Evolutionary conservation across 352 stramenopile genomes (phyloP), one percentile per base, ranked within the genome.

Genomic region (Phytophthora sp.): DNA sequence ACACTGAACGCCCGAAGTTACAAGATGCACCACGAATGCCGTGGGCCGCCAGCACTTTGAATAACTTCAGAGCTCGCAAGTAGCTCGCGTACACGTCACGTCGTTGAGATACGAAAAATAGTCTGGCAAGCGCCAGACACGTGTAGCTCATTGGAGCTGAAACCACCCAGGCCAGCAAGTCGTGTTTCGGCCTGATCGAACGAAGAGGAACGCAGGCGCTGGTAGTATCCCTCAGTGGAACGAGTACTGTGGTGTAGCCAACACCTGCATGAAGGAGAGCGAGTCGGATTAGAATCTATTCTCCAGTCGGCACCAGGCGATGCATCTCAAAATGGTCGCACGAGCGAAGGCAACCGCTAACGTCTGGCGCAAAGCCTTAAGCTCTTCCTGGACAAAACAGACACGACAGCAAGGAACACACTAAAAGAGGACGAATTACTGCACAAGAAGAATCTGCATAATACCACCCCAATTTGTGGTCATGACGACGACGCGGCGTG

Each of bases 361-460:
- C n/a, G n/a, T n/a, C n/a, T n/a, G n/a, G n/a, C n/a, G n/a, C n/a
- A n/a, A n/a, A n/a, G n/a, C n/a, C n/a, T n/a, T n/a, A n/a, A n/a
- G n/a, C n/a, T n/a, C n/a, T 33, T 33, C 29, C 29, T 33, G 29
- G 7, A 33, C 29, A 33, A 7, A 33, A 11, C 29, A 33, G 7
- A 33, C 29, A 57, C 35, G 21, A 67, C 41, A 45, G n/a, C n/a
- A n/a, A n/a, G n/a, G n/a, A n/a, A n/a, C n/a, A n/a, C n/a, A n/a
- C n/a, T n/a, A n/a, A n/a, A n/a, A n/a, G n/a, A n/a, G n/a, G n/a
- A 57, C 60, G 18, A 71, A 24, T 69, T 64, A 66, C 61, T 75
- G 46, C 55, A 52, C 65, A 60, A 72, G 16, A 63, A 57, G 31
- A 38, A 58, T 74, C n/a, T 65, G 63, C 47, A 64, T 62, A 75